These are phyloP conservation scores for Diaporthe nobilis DNA, from an alignment of 2,329 filamentous ascomycete genomes.

Conservation along the genomic window DNA sequence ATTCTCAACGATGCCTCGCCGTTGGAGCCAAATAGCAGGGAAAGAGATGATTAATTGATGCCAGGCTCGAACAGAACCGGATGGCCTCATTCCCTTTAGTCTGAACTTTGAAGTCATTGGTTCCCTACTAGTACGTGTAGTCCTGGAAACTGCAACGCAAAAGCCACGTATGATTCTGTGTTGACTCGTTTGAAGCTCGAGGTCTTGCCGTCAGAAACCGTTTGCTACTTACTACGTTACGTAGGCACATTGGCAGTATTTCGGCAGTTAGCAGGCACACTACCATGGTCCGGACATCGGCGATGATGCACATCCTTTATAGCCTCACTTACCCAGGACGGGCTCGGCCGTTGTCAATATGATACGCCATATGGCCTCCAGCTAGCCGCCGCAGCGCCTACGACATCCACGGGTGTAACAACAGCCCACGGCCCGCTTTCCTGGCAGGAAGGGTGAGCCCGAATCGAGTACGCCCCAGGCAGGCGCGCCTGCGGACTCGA, in stretches of 20 bases:
- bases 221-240: neutral
- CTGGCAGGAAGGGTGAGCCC: neutral
- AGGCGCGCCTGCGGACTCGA: neutral
- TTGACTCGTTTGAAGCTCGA: neutral
- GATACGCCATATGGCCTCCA: neutral
- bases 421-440: slow-evolving; percentile 8
- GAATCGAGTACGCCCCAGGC: neutral
- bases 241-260: neutral
- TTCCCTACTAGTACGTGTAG: neutral
- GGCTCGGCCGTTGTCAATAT: slow-evolving; percentile 7
- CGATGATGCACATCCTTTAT: neutral
- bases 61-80: neutral
- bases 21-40: neutral
- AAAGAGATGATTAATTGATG: neutral
- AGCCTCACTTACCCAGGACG: neutral
- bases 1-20: neutral
- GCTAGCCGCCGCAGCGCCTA: neutral
- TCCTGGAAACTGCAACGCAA: neutral
- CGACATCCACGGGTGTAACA: slow-evolving; percentile 4
- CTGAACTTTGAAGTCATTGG: neutral
- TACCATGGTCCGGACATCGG: neutral
- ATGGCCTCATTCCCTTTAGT: neutral
- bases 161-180: neutral
- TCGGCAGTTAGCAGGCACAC: neutral
- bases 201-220: neutral